These are phyloP conservation scores for Daldinia grandis DNA, from an alignment of 495 filamentous ascomycete genomes.

Conservation along the genomic window DNA sequence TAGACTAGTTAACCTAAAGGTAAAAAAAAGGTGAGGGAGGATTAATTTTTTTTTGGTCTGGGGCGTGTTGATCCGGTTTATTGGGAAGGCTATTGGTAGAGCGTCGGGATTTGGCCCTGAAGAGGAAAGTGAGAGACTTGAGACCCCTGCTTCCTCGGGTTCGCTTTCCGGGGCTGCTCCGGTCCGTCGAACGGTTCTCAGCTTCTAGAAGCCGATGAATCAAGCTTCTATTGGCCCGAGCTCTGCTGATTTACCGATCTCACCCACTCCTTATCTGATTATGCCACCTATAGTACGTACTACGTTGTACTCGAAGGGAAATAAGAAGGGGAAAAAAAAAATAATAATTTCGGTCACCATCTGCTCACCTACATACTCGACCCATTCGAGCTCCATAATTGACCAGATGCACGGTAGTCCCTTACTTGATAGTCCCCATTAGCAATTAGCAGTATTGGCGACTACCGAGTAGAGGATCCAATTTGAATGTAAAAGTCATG, in stretches of 20 bases:
- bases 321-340: neutral
- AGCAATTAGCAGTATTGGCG: conserved; percentile 8
- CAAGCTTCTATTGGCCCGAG: conserved; percentile 32
- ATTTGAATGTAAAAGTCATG: conserved; percentile 6
- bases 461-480: conserved; percentile 13
- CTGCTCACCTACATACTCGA: conserved; percentile 19
- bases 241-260: conserved; percentile 41
- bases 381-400: conserved; percentile 23
- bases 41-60: conserved; percentile 10
- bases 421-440: conserved; percentile 6
- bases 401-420: conserved; percentile 9
- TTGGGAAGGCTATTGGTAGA: conserved; percentile 42
- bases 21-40: conserved; percentile 9
- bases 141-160: conserved; percentile 33
- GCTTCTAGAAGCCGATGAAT: conserved; percentile 35
- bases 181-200: conserved; percentile 35
- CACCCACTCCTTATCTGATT: conserved; percentile 36
- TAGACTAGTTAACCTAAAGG: neutral
- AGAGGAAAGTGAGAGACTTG: conserved; percentile 37
- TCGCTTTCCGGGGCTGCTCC: conserved; percentile 40
- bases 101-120: conserved; percentile 36
- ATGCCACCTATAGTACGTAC: conserved; percentile 18
- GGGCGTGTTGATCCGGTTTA: conserved; percentile 40
- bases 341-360: neutral
- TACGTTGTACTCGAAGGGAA: conserved; percentile 1